phyloP scores from a whole-genome alignment of 2,329 filamentous ascomycete species.

The Alternaria ethzedia region DNA sequence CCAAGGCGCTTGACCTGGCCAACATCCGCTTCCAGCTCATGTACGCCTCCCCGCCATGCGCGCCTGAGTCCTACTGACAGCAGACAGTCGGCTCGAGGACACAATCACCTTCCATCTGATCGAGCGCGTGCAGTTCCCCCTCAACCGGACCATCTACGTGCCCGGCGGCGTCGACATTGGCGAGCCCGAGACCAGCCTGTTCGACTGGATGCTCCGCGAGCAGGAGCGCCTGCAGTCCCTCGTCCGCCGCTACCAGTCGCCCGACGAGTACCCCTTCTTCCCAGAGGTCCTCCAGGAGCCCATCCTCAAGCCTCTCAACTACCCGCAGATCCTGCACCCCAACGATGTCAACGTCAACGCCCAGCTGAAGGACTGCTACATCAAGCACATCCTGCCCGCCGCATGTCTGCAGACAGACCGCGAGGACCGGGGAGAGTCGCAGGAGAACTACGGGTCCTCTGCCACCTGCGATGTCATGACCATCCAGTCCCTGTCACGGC shows the following conservation, averaged over 20 bases:
- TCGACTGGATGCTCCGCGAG: constrained; percentile 92
- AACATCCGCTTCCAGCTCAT: constrained; percentile 95
- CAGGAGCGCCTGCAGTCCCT: constrained; percentile 91
- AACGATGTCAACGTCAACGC: constrained; percentile 92
- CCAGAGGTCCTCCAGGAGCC: constrained; percentile 77
- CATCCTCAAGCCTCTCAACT: constrained; percentile 85
- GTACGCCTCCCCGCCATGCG: constrained; percentile 58
- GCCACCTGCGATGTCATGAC: constrained; percentile 90
- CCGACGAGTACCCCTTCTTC: constrained; percentile 98
- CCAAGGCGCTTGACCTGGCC: constrained; percentile 83
- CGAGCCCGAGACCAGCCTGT: constrained; percentile 74
- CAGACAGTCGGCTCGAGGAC: constrained; percentile 84
- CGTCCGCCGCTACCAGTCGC: constrained; percentile 92
- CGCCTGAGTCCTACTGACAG: constrained; percentile 18
- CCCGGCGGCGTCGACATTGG: constrained; percentile 83
- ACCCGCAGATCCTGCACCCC: constrained; percentile 83
- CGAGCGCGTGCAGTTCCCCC: constrained; percentile 95
- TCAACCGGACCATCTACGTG: constrained; percentile 86
- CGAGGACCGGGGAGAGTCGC: constrained; percentile 79
- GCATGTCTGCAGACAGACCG: constrained; percentile 81
- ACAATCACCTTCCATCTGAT: constrained; percentile 98
- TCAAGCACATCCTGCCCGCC: constrained; percentile 79
- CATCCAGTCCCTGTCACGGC: constrained; percentile 84
- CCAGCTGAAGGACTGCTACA: constrained; percentile 85
- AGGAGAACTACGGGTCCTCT: constrained; percentile 94